Percentiles rank a stretch among this genome's conserved stretches.
Evolutionary conservation across 2,329 filamentous ascomycete species (phyloP).

Genomic region (Nannizzia gypsea): DNA sequence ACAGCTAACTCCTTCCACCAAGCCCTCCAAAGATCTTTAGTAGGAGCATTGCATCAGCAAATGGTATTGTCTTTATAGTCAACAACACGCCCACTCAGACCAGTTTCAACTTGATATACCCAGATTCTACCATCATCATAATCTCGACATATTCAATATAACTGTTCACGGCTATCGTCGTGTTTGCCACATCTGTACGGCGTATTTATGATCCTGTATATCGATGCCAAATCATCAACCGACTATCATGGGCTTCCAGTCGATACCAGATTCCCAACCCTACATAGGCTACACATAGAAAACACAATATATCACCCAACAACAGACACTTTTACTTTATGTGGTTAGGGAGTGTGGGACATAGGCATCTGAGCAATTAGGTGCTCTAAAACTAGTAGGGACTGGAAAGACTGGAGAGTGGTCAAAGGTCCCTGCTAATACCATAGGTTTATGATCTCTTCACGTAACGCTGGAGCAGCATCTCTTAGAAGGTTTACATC

Average conservation of each 20-base stretch:
- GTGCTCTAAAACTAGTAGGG: background rate
- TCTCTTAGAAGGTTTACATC: background rate
- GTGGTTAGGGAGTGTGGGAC: no score
- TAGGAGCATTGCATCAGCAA: background rate
- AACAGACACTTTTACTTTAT: no score
- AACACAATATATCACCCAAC: no score
- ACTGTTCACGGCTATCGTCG: conserved; percentile 4
- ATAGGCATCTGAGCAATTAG: no score
- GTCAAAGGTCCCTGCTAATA: background rate
- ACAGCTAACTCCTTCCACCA: background rate
- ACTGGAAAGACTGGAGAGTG: background rate
- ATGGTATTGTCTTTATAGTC: no score
- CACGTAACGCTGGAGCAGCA: background rate
- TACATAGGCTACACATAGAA: no score
- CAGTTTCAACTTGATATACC: background rate
- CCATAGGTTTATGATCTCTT: background rate
- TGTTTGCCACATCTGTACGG: conserved; percentile 3
- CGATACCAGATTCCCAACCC: no score
- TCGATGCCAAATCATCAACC: background rate
- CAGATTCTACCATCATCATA: background rate
- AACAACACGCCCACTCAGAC: no score
- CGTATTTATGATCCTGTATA: background rate
- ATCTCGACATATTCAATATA: background rate
- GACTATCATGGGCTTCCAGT: background rate
- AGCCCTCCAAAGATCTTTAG: background rate